Conservation (phyloP, 2,329 filamentous ascomycete species). For the Aotearoamyces nothofagi region DNA sequence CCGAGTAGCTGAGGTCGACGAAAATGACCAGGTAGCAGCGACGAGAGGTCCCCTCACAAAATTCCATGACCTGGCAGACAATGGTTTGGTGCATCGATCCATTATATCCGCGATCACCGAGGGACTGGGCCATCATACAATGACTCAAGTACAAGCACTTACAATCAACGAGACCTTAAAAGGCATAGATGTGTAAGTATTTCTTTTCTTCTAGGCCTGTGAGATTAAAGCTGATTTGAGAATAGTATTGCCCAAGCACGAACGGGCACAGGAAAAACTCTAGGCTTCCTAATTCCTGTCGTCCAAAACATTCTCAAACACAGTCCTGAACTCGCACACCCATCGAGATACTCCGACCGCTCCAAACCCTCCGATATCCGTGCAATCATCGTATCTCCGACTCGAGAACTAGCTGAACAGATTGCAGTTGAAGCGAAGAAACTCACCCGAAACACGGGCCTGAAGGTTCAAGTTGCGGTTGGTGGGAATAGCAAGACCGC, state of each 20-base stretch:
- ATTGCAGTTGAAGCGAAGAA: slow-evolving; percentile 61
- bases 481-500: slow-evolving; percentile 67
- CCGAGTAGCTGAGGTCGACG: slow-evolving; percentile 1
- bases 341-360: slow-evolving; percentile 12
- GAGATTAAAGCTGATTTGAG: slow-evolving; percentile 5
- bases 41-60: slow-evolving; percentile 10
- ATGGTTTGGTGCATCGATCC: slow-evolving; percentile 17
- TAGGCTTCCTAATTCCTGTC: slow-evolving; percentile 80
- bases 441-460: slow-evolving; percentile 14
- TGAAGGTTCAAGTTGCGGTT: slow-evolving; percentile 59
- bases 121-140: slow-evolving; percentile 61
- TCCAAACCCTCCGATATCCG: slow-evolving; percentile 44
- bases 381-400: slow-evolving; percentile 63
- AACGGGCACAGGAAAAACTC: slow-evolving; percentile 92
- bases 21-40: slow-evolving; percentile 1
- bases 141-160: slow-evolving; percentile 82
- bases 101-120: slow-evolving; percentile 38
- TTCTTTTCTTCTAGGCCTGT: neutral
- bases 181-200: slow-evolving; percentile 33
- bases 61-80: slow-evolving; percentile 17
- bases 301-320: slow-evolving; percentile 68
- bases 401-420: slow-evolving; percentile 68
- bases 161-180: slow-evolving; percentile 65
- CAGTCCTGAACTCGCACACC: slow-evolving; percentile 31
- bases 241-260: slow-evolving; percentile 78